Evolutionary conservation across 495 filamentous ascomycete species (phyloP).

Genomic region (Apiosordaria backusii): DNA sequence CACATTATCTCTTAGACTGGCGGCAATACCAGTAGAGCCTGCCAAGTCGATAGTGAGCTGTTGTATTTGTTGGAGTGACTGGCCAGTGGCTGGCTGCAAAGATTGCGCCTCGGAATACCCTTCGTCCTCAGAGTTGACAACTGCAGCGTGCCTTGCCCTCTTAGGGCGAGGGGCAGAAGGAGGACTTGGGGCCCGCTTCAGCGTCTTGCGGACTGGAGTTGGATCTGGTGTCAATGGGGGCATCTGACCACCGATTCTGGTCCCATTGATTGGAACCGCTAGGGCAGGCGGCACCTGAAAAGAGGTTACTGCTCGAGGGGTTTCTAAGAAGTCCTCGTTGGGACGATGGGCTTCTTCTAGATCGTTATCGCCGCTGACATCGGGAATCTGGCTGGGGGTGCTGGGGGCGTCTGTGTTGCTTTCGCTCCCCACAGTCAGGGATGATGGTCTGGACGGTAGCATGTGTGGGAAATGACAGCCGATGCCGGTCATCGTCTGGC

Average conservation of each 20-base stretch:
- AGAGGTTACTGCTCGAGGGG: slow-evolving; percentile 65
- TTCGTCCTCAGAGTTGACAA: neutral
- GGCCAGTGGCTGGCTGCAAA: neutral
- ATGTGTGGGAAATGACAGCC: slow-evolving; percentile 17
- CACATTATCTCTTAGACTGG: no score
- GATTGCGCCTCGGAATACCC: neutral
- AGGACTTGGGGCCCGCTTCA: slow-evolving; percentile 15
- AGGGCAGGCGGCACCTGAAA: neutral
- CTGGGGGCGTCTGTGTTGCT: neutral
- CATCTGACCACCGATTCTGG: neutral
- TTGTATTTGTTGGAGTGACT: slow-evolving; percentile 5
- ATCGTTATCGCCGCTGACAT: neutral
- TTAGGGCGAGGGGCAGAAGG: slow-evolving; percentile 19
- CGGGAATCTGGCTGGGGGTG: neutral
- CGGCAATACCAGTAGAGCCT: neutral
- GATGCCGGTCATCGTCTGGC: slow-evolving; percentile 19
- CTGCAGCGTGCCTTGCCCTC: neutral
- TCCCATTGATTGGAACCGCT: neutral
- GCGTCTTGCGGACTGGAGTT: slow-evolving; percentile 9
- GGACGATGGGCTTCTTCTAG: slow-evolving; percentile 66
- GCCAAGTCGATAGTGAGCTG: slow-evolving; percentile 2
- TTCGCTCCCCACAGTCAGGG: slow-evolving; percentile 19
- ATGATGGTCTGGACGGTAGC: slow-evolving; percentile 14
- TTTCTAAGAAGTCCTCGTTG: slow-evolving; percentile 51
- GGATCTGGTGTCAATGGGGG: slow-evolving; percentile 19